Percentiles rank a stretch among this genome's conserved stretches.
Evolutionary conservation across 2,329 filamentous ascomycete genomes (phyloP).

Genomic region (Fusarium multiceps): DNA sequence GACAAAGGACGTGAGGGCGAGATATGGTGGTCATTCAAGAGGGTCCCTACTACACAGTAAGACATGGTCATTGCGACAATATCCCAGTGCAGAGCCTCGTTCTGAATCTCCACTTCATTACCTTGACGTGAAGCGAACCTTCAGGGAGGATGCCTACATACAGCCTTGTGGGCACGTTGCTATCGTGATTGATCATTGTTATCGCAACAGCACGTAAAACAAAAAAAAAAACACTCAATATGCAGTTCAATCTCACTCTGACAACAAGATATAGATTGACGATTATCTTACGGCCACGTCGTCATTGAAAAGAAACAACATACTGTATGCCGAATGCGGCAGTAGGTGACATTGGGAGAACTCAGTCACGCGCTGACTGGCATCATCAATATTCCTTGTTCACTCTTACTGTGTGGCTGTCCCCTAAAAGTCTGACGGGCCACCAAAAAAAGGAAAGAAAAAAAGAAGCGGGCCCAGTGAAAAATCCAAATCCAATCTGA

Average conservation of each 20-base stretch:
- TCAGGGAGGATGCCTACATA: constrained; percentile 16
- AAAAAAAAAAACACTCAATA: neutral
- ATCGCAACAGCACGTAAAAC: neutral
- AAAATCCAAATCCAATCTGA: constrained; percentile 49
- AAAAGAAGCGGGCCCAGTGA: constrained; percentile 39
- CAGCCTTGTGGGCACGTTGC: constrained; percentile 28
- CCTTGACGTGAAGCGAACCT: constrained; percentile 5
- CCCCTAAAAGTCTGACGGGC: constrained; percentile 37
- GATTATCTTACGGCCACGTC: constrained; percentile 33
- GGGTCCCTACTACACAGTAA: neutral
- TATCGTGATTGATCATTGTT: neutral
- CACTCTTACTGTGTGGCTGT: constrained; percentile 37
- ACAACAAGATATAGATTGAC: constrained; percentile 1
- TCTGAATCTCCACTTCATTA: neutral
- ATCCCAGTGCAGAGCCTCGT: neutral
- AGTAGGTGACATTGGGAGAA: constrained; percentile 39
- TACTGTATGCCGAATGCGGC: constrained; percentile 32
- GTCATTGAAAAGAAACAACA: constrained; percentile 32
- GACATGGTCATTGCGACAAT: neutral
- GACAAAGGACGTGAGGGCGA: neutral
- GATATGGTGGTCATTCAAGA: neutral
- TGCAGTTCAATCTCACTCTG: neutral
- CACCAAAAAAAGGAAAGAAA: constrained; percentile 5
- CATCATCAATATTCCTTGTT: constrained; percentile 36
- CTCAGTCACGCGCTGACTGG: constrained; percentile 43